These are phyloP conservation scores for Balakata baccata DNA, from an alignment of 345 rosid genomes.

Conservation along the genomic window DNA sequence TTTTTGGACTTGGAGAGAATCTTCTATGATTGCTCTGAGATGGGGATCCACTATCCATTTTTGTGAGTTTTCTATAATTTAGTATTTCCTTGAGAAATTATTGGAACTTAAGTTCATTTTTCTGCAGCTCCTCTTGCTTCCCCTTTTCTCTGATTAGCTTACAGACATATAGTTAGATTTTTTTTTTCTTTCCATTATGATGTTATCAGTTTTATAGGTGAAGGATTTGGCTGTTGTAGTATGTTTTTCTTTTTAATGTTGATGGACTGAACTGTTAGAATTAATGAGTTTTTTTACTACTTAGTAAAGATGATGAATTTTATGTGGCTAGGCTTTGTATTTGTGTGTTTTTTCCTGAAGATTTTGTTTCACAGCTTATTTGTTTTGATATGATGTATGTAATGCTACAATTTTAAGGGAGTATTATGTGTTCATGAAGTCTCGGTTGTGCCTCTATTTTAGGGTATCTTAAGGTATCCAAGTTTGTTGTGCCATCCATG, in stretches of 20 bases:
- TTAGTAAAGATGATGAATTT: neutral
- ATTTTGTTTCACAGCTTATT: neutral
- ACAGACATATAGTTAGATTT: neutral
- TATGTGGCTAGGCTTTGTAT: neutral
- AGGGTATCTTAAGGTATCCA: neutral
- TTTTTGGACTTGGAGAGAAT: conserved; percentile 2
- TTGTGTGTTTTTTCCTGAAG: neutral
- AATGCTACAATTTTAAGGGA: neutral
- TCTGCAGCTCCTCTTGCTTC: neutral
- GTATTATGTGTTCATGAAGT: neutral
- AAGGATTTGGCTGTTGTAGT: neutral
- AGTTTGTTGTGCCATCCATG: neutral
- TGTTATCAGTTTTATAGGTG: neutral
- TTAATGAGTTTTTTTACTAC: neutral
- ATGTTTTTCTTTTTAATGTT: neutral
- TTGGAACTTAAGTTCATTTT: neutral
- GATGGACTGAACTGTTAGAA: neutral
- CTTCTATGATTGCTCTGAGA: conserved; percentile 1
- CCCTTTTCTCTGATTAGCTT: neutral
- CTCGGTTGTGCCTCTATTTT: neutral
- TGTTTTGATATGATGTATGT: neutral
- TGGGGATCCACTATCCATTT: conserved; percentile 3
- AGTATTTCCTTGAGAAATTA: neutral
- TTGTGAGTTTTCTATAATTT: conserved; percentile 2
- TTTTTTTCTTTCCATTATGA: neutral